A percentile compares a stretch with the other conserved stretches of the same genome.
Conservation (phyloP, 805 yeast species). For the Cyberlindnera amylophila region DNA sequence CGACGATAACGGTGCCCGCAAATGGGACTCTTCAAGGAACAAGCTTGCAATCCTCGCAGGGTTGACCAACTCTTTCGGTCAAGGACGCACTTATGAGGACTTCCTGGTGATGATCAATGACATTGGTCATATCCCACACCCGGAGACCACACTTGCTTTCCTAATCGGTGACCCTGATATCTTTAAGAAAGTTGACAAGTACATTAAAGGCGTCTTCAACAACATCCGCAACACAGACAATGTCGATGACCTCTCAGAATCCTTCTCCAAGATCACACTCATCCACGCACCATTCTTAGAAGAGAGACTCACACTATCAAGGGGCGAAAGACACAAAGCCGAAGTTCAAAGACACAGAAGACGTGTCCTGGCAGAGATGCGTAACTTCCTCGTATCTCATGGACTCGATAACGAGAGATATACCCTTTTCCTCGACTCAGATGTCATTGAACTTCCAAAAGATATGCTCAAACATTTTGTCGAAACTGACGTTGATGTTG, state of each 20-base stretch:
- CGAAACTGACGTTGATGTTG: constrained; percentile 28
- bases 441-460: constrained; percentile 25
- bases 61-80: constrained; percentile 15
- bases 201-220: constrained; percentile 4
- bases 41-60: constrained; percentile 18
- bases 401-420: constrained; percentile 28
- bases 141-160: constrained; percentile 18
- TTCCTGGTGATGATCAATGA: constrained; percentile 12
- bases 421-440: constrained; percentile 31
- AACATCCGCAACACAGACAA: background rate
- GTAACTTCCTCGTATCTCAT: constrained; percentile 25
- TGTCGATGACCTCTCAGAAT: constrained; percentile 11
- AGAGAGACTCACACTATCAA: constrained; percentile 5
- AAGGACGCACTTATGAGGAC: constrained; percentile 11
- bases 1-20: constrained; percentile 6
- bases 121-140: constrained; percentile 6
- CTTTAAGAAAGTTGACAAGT: constrained; percentile 11
- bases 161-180: constrained; percentile 11
- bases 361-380: constrained; percentile 22
- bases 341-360: constrained; percentile 23
- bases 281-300: constrained; percentile 22
- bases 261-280: constrained; percentile 22
- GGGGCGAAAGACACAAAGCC: constrained; percentile 22
- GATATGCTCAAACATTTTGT: constrained; percentile 27
- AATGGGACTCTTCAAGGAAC: constrained; percentile 10